A percentile compares a stretch with the other conserved stretches of the same genome.
Conservation (phyloP, 2,329 filamentous ascomycete species). For the Aspergillus cejpii region DNA sequence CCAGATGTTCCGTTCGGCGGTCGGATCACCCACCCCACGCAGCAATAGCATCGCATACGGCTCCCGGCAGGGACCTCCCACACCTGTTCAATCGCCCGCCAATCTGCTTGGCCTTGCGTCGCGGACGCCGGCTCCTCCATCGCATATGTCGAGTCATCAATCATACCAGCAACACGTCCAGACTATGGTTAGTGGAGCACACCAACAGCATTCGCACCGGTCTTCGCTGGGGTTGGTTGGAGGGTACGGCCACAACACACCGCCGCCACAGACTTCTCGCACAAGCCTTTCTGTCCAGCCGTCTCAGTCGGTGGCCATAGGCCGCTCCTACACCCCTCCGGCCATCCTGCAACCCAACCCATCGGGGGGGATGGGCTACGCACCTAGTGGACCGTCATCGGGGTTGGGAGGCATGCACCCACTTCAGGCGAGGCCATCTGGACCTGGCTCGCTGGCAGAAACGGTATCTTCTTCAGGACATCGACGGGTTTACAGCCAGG, state of each 20-base stretch:
- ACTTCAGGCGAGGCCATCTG: constrained; percentile 26
- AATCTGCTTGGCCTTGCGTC: constrained; percentile 25
- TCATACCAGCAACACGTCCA: constrained; percentile 37
- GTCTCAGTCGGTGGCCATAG: constrained; percentile 24
- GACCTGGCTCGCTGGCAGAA: constrained; percentile 21
- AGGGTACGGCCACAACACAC: constrained; percentile 30
- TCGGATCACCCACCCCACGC: constrained; percentile 30
- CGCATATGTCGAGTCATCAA: constrained; percentile 21
- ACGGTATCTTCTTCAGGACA: constrained; percentile 20
- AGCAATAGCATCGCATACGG: constrained; percentile 25
- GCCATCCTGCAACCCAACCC: constrained; percentile 27
- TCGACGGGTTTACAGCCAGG: constrained; percentile 37
- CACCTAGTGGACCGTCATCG: constrained; percentile 21
- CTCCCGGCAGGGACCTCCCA: constrained; percentile 28
- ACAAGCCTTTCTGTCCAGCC: constrained; percentile 20
- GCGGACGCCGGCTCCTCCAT: constrained; percentile 20
- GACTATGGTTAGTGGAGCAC: constrained; percentile 33
- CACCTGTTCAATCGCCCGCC: constrained; percentile 27
- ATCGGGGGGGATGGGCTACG: constrained; percentile 27
- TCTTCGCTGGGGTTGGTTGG: constrained; percentile 27
- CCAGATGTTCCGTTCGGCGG: constrained; percentile 19
- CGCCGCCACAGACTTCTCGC: constrained; percentile 29
- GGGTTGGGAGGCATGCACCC: constrained; percentile 18
- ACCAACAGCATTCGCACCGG: constrained; percentile 31
- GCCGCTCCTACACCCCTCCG: constrained; percentile 38